Percentiles rank a stretch among this genome's conserved stretches.
Evolutionary conservation across 78 protist species (phyloP).

Genomic region (Trichosphaerium sp.): DNA sequence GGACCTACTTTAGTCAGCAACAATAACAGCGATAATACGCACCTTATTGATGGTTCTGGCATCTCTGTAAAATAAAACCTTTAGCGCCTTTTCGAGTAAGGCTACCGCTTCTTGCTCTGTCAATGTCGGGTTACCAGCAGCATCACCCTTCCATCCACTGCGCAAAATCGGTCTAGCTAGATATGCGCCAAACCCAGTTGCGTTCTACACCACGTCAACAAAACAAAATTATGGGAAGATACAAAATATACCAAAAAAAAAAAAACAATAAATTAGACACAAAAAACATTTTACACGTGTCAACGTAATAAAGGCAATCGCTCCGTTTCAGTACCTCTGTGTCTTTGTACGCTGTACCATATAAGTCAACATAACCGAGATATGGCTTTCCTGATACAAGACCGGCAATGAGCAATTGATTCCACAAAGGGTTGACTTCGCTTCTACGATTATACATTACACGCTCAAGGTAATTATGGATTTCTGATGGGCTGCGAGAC

Average conservation of each 20-base stretch:
- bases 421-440: constrained; percentile 73
- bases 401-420: constrained; percentile 64
- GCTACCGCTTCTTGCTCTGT: constrained; percentile 45
- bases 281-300: no score
- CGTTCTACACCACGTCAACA: constrained; percentile 27
- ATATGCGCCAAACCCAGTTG: constrained; percentile 88
- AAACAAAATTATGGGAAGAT: no score
- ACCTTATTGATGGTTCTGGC: constrained; percentile 66
- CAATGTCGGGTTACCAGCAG: constrained; percentile 14
- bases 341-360: constrained; percentile 63
- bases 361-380: constrained; percentile 55
- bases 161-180: constrained; percentile 70
- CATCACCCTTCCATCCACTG: background rate
- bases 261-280: no score
- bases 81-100: constrained; percentile 50
- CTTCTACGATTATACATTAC: constrained; percentile 69
- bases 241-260: no score
- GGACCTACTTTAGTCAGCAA: constrained; percentile 1
- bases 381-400: constrained; percentile 37
- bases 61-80: constrained; percentile 83
- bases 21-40: background rate
- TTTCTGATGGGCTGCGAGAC: constrained; percentile 22
- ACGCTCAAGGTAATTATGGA: constrained; percentile 59
- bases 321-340: no score
- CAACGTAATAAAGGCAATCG: no score